These are phyloP conservation scores for Gracilaria domingensis DNA, from an alignment of 23 red algal species.

Conservation along the genomic window DNA sequence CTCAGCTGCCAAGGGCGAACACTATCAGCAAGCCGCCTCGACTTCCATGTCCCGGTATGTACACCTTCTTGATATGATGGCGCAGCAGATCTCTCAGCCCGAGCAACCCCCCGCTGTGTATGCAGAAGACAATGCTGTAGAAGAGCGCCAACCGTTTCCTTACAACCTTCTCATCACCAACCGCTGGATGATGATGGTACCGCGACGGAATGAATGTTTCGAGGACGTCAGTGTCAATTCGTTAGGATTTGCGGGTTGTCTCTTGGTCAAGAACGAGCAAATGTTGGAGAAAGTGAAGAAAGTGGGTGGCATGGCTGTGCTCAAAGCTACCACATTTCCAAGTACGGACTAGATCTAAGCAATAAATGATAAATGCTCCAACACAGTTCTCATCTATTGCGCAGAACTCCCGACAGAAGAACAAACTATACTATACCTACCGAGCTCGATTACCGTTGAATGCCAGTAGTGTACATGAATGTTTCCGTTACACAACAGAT, in stretches of 20 bases:
- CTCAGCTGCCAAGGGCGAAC: not conserved
- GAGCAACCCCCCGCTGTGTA: not conserved
- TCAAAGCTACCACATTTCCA: constrained; percentile 14
- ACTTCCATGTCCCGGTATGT: not conserved
- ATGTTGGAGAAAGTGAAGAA: constrained; percentile 41
- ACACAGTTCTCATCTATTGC: too few relatives aligned
- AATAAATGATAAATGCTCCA: too few relatives aligned
- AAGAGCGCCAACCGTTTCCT: constrained; percentile 54
- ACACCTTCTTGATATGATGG: not conserved
- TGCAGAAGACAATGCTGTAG: not conserved
- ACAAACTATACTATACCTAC: too few relatives aligned
- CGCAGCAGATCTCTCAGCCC: not conserved
- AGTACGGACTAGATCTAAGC: not conserved
- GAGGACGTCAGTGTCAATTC: constrained; percentile 86
- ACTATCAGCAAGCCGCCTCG: not conserved
- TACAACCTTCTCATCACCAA: constrained; percentile 87
- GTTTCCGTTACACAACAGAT: too few relatives aligned
- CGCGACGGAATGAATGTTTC: constrained; percentile 75
- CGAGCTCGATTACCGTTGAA: too few relatives aligned
- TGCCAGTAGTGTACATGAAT: too few relatives aligned
- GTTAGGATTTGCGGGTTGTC: constrained; percentile 76
- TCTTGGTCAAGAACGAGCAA: constrained; percentile 69
- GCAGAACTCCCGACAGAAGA: not conserved
- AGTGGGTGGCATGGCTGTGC: constrained; percentile 35
- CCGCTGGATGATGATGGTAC: constrained; percentile 88